phyloP scores from a whole-genome alignment of 169 alveolate species.

The Miamiensis avidus region DNA sequence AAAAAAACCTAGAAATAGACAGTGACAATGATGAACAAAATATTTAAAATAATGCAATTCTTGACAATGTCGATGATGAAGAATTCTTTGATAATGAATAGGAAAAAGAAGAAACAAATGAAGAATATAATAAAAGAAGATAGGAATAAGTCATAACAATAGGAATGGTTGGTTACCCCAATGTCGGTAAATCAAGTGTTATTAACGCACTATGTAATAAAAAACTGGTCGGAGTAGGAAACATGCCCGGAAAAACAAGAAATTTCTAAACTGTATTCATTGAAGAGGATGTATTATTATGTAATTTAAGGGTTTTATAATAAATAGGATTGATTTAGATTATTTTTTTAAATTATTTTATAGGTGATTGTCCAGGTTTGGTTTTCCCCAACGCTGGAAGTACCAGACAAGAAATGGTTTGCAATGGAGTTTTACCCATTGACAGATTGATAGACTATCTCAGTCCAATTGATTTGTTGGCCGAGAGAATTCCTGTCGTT shows the following conservation, averaged over 20 bases:
- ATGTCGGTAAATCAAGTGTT: constrained; percentile 99
- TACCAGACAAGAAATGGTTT: constrained; percentile 95
- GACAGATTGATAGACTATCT: constrained; percentile 92
- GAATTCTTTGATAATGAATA: constrained; percentile 26
- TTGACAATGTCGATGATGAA: background rate
- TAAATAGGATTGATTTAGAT: background rate
- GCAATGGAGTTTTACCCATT: constrained; percentile 96
- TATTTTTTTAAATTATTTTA: background rate
- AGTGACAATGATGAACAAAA: no score
- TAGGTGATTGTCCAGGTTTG: constrained; percentile 83
- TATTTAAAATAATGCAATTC: background rate
- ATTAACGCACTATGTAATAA: constrained; percentile 95
- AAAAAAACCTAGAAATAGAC: no score
- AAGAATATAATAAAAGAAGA: constrained; percentile 7
- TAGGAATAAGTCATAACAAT: constrained; percentile 72
- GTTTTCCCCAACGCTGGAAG: constrained; percentile 97
- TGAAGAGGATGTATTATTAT: constrained; percentile 84
- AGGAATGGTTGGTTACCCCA: constrained; percentile 99
- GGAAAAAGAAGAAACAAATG: constrained; percentile 12
- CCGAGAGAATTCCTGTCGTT: constrained; percentile 90
- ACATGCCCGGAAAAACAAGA: constrained; percentile 98
- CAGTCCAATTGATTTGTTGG: constrained; percentile 93
- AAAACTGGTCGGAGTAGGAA: constrained; percentile 95
- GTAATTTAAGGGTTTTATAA: constrained; percentile 43
- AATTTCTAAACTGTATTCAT: constrained; percentile 94